phyloP scores from a whole-genome alignment of 2,329 filamentous ascomycete species.

The Podosphaera fusca region DNA sequence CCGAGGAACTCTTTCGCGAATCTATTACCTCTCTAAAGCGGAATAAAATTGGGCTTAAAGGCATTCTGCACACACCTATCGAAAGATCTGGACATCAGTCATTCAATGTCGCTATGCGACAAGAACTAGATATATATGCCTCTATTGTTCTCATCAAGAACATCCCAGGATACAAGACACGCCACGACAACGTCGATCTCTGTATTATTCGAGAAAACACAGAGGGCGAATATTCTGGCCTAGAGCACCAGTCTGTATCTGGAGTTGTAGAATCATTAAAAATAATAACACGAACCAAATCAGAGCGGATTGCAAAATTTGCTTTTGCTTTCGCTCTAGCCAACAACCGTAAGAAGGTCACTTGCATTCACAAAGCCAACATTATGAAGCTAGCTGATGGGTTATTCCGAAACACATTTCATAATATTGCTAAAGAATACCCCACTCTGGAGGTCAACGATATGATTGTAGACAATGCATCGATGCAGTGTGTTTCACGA shows the following conservation, averaged over 20 bases:
- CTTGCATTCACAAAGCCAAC: conserved; percentile 99
- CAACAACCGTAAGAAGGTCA: conserved; percentile 98
- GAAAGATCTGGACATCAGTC: conserved; percentile 93
- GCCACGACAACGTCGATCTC: conserved; percentile 90
- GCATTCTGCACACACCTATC: conserved; percentile 93
- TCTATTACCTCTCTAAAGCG: conserved; percentile 85
- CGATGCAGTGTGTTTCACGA: conserved; percentile 91
- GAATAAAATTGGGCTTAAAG: conserved; percentile 98
- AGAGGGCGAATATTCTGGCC: conserved; percentile 96
- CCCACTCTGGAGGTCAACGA: conserved; percentile 90
- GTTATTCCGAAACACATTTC: conserved; percentile 95
- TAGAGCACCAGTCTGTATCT: conserved; percentile 92
- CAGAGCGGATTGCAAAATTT: conserved; percentile 97
- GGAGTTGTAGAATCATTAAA: conserved; percentile 98
- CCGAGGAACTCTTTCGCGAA: conserved; percentile 87
- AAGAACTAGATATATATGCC: conserved; percentile 98
- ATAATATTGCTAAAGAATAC: conserved; percentile 81
- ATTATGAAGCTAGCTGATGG: conserved; percentile 99
- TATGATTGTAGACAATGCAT: conserved; percentile 99
- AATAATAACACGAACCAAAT: conserved; percentile 98
- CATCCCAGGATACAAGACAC: conserved; percentile 93
- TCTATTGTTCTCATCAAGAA: conserved; percentile 98
- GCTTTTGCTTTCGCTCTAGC: conserved; percentile 93
- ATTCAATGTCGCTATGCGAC: conserved; percentile 97
- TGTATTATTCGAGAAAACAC: conserved; percentile 99